These are phyloP conservation scores for Krasilnikovozyma curviuscula DNA, from an alignment of 768 basidiomycete genomes.

Conservation along the genomic window DNA sequence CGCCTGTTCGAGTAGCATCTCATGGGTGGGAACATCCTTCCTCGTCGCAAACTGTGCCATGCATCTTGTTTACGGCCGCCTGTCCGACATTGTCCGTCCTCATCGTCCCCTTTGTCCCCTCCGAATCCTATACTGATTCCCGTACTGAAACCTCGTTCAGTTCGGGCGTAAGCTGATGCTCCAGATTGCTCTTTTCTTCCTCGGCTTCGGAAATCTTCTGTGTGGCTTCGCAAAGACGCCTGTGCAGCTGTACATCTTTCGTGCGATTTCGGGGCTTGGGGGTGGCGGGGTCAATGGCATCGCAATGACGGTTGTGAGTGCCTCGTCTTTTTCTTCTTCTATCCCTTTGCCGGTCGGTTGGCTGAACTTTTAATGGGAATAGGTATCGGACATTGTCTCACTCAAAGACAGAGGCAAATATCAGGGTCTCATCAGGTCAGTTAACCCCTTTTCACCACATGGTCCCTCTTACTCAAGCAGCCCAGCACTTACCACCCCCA, in stretches of 20 bases:
- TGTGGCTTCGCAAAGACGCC: slow-evolving; percentile 23
- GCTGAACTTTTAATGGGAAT: too few relatives aligned
- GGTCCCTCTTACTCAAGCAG: too few relatives aligned
- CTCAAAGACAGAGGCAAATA: slow-evolving; percentile 21
- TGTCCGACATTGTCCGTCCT: slow-evolving; percentile 13
- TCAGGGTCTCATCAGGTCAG: slow-evolving; percentile 17
- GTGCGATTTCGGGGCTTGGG: slow-evolving; percentile 22
- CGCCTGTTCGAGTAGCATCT: too few relatives aligned
- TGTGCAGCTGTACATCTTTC: slow-evolving; percentile 20
- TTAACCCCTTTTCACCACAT: too few relatives aligned
- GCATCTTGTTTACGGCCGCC: slow-evolving; percentile 20
- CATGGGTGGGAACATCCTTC: slow-evolving; percentile 23
- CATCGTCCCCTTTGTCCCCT: too few relatives aligned
- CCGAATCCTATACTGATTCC: too few relatives aligned
- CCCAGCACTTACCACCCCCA: too few relatives aligned
- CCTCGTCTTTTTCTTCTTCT: background rate
- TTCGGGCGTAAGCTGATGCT: slow-evolving; percentile 24
- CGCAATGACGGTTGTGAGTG: slow-evolving; percentile 21
- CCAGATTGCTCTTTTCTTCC: slow-evolving; percentile 18
- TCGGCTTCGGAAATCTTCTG: slow-evolving; percentile 22
- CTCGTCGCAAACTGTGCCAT: slow-evolving; percentile 18
- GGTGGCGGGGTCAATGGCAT: slow-evolving; percentile 25
- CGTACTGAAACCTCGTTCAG: too few relatives aligned
- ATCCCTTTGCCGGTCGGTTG: too few relatives aligned
- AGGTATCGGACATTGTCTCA: slow-evolving; percentile 21